Evolutionary conservation across 2,329 filamentous ascomycete species (phyloP).

Genomic region (Penicillium hordei): DNA sequence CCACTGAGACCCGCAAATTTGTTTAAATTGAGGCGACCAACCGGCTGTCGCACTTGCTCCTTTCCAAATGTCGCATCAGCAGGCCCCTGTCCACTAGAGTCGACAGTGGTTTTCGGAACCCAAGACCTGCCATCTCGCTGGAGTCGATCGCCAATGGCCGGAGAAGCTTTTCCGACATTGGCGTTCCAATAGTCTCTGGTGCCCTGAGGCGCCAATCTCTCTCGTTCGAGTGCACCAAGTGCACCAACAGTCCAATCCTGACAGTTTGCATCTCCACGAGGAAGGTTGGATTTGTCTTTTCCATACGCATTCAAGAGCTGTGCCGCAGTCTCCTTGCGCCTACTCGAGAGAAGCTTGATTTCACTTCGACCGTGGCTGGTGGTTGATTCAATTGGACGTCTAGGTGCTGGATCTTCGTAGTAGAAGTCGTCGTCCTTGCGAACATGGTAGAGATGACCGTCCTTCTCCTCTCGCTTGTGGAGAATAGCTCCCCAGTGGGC

Average conservation of each 20-base stretch:
- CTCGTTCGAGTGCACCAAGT: neutral
- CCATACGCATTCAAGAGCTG: neutral
- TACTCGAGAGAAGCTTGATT: neutral
- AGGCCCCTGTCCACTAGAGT: neutral
- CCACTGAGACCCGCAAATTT: neutral
- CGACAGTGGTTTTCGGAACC: neutral
- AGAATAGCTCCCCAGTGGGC: neutral
- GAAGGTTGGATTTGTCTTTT: neutral
- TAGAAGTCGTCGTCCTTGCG: neutral
- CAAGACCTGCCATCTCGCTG: neutral
- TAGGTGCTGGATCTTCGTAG: neutral
- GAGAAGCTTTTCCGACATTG: neutral
- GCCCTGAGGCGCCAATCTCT: neutral
- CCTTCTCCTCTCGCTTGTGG: neutral
- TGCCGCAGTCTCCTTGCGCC: neutral
- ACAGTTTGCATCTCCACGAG: rapidly evolving
- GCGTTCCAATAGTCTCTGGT: neutral
- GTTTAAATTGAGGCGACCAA: neutral
- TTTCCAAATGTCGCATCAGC: neutral
- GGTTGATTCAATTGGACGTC: neutral
- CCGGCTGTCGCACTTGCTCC: neutral
- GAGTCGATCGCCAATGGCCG: neutral
- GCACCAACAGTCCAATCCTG: neutral
- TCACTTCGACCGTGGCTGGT: neutral
- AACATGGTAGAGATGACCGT: neutral